phyloP scores from a whole-genome alignment of 2,329 filamentous ascomycete species.

The Claviceps digitariae region DNA sequence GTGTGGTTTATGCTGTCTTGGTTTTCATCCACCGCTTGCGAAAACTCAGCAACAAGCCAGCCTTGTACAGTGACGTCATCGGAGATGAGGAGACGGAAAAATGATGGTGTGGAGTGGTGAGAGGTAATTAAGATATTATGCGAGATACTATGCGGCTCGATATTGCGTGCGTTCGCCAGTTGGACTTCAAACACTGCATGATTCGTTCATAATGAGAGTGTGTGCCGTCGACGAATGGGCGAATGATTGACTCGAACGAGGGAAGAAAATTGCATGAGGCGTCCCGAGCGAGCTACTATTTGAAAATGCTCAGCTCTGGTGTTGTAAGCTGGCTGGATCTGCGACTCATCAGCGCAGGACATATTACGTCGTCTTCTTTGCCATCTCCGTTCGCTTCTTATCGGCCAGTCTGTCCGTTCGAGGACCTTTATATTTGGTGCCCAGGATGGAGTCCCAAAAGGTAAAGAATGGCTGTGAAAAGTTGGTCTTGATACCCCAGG shows the following conservation, averaged over 20 bases:
- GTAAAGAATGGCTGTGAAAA: slow-evolving; percentile 89
- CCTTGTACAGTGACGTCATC: background rate
- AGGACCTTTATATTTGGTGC: slow-evolving; percentile 69
- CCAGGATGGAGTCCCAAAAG: slow-evolving; percentile 77
- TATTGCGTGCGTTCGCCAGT: background rate
- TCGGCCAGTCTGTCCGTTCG: slow-evolving; percentile 27
- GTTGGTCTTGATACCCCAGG: slow-evolving; percentile 96
- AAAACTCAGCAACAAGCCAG: background rate
- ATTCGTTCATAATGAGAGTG: background rate
- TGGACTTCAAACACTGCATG: background rate
- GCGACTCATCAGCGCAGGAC: background rate
- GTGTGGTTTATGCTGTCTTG: no score
- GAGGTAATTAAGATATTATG: background rate
- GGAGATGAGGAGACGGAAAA: background rate
- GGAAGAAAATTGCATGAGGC: background rate
- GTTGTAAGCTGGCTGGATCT: background rate
- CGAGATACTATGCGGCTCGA: background rate
- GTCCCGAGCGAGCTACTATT: background rate
- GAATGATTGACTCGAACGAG: background rate
- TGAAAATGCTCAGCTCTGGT: background rate
- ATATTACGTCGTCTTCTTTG: slow-evolving; percentile 10
- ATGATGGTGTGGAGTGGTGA: background rate
- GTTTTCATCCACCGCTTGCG: background rate
- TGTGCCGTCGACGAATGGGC: background rate
- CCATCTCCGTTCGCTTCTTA: slow-evolving; percentile 19